These are phyloP conservation scores for Cladochytrium tenue DNA, from an alignment of 371 early-diverging fungal species.

Conservation along the genomic window DNA sequence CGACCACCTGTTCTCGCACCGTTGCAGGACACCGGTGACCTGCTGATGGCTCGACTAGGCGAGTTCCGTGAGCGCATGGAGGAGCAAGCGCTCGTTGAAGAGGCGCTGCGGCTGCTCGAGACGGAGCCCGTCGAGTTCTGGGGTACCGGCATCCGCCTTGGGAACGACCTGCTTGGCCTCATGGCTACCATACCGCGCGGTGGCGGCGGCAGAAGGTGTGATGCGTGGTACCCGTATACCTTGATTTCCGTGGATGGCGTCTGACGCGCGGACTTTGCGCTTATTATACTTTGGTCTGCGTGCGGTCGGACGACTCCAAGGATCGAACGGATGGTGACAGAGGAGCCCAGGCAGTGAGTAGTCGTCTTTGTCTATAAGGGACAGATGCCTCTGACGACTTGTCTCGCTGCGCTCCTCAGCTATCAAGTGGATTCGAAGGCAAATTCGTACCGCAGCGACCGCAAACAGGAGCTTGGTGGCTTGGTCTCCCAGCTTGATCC, in stretches of 20 bases:
- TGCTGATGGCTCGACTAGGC: conserved; percentile 44
- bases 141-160: conserved; percentile 43
- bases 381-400: conserved; percentile 1
- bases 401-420: conserved; percentile 4
- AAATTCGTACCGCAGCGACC: conserved; percentile 15
- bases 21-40: conserved; percentile 23
- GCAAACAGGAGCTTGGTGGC: conserved; percentile 29
- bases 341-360: conserved; percentile 12
- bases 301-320: conserved; percentile 3
- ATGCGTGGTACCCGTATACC: no score
- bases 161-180: conserved; percentile 50
- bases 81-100: conserved; percentile 42
- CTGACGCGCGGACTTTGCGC: no score
- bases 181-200: conserved; percentile 44
- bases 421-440: conserved; percentile 5
- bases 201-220: conserved; percentile 40
- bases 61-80: conserved; percentile 43
- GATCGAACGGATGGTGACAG: conserved; percentile 22
- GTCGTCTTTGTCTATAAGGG: no score
- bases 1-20: not conserved
- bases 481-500: conserved; percentile 33
- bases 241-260: no score
- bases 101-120: conserved; percentile 41
- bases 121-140: conserved; percentile 44
- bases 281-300: no score